Evolutionary conservation across 345 rosid species (phyloP).

Genomic region (Salix dunnii): DNA sequence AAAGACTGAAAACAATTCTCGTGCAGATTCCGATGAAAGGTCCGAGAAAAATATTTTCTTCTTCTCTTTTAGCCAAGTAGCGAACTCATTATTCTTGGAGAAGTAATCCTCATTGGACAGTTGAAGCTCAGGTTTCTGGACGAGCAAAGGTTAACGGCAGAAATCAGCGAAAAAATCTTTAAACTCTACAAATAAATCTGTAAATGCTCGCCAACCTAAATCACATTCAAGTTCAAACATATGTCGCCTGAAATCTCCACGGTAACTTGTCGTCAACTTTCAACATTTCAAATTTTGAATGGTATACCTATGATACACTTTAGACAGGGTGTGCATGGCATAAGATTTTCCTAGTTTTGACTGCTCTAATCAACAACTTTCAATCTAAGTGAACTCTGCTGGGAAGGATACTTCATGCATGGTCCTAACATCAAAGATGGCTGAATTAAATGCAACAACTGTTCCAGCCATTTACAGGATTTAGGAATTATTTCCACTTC

Average conservation of each 20-base stretch:
- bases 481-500: not conserved
- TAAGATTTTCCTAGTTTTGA: not conserved
- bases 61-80: conserved; percentile 87
- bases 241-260: not conserved
- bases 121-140: conserved; percentile 53
- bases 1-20: conserved; percentile 54
- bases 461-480: not conserved
- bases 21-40: conserved; percentile 75
- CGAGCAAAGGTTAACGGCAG: conserved; percentile 2
- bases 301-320: not conserved
- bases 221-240: not conserved
- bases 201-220: not conserved
- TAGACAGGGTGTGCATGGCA: not conserved
- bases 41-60: conserved; percentile 71
- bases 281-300: not conserved
- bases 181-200: not conserved
- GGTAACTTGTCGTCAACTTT: not conserved
- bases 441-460: not conserved
- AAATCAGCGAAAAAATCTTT: not conserved
- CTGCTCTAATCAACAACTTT: not conserved
- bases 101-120: conserved; percentile 78
- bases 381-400: not conserved
- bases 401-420: not conserved
- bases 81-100: conserved; percentile 81
- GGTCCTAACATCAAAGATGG: not conserved